Evolutionary conservation across 2,329 filamentous ascomycete genomes (phyloP).

Genomic region (Colletotrichum shisoi): DNA sequence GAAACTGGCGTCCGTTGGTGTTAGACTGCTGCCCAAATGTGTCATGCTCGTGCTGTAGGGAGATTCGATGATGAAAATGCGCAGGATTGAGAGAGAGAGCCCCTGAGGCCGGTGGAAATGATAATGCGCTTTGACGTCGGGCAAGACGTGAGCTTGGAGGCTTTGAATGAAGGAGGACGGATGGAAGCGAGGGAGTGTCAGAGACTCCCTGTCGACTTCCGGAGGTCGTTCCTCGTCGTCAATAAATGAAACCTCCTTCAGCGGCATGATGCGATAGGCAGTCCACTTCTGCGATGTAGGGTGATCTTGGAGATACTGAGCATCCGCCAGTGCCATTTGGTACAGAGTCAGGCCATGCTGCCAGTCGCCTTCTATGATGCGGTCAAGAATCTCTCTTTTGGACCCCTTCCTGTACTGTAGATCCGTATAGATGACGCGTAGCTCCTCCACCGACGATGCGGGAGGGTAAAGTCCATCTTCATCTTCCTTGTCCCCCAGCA

Average conservation of each 20-base stretch:
- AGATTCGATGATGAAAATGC: conserved; percentile 80
- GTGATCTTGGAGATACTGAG: conserved; percentile 71
- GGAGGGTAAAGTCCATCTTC: conserved; percentile 74
- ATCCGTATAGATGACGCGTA: conserved; percentile 70
- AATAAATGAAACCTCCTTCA: conserved; percentile 53
- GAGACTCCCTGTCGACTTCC: conserved; percentile 55
- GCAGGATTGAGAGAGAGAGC: conserved; percentile 75
- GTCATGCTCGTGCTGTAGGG: conserved; percentile 71
- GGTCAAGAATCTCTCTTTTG: conserved; percentile 69
- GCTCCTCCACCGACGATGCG: conserved; percentile 68
- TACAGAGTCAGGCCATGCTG: conserved; percentile 69
- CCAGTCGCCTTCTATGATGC: conserved; percentile 74
- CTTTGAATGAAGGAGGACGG: conserved; percentile 80
- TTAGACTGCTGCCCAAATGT: conserved; percentile 47
- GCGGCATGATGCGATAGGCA: conserved; percentile 65
- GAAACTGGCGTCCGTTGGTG: conserved; percentile 53
- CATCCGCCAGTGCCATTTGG: conserved; percentile 73
- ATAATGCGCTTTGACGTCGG: conserved; percentile 84
- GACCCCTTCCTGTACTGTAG: conserved; percentile 68
- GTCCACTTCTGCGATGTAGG: conserved; percentile 71
- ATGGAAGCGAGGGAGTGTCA: conserved; percentile 75
- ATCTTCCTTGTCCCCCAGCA: conserved; percentile 63
- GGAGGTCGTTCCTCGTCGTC: conserved; percentile 50
- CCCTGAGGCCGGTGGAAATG: conserved; percentile 75
- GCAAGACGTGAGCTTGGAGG: conserved; percentile 76